These are phyloP conservation scores for Elasticomyces elasticus DNA, from an alignment of 495 filamentous ascomycete genomes.

Conservation along the genomic window DNA sequence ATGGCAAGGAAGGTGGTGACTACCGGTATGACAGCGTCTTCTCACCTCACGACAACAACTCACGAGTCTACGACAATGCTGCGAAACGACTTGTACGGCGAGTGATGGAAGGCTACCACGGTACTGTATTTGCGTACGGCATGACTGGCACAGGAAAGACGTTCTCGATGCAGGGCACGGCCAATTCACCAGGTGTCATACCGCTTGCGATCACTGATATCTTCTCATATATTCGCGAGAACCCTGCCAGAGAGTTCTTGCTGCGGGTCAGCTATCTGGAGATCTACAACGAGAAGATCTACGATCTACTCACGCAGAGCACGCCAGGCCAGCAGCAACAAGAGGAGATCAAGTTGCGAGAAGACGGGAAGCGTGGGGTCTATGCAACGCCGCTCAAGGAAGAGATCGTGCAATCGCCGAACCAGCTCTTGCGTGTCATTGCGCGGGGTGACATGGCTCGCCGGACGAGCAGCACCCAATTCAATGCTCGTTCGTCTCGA, in stretches of 20 bases:
- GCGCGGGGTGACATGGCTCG: conserved; percentile 86
- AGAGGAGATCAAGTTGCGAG: conserved; percentile 92
- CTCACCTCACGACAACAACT: conserved; percentile 80
- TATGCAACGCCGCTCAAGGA: conserved; percentile 95
- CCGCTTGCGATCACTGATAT: conserved; percentile 96
- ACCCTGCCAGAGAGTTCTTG: conserved; percentile 85
- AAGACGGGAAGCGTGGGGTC: conserved; percentile 91
- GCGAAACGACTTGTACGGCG: conserved; percentile 90
- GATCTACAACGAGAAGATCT: conserved; percentile 97
- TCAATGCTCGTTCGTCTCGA: conserved; percentile 89
- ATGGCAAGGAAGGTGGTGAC: conserved; percentile 81
- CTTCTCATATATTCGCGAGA: conserved; percentile 97
- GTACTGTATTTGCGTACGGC: conserved; percentile 96
- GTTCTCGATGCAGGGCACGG: conserved; percentile 98
- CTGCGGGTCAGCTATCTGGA: conserved; percentile 96
- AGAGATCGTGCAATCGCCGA: conserved; percentile 96
- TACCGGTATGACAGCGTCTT: conserved; percentile 98
- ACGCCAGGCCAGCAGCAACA: conserved; percentile 37
- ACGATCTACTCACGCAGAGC: conserved; percentile 78
- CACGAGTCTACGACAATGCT: conserved; percentile 82
- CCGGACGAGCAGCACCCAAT: conserved; percentile 85
- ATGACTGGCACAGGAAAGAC: conserved; percentile 99
- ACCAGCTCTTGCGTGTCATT: conserved; percentile 88
- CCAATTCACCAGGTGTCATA: conserved; percentile 92
- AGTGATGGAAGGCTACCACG: conserved; percentile 98